Base-by-base conservation (phyloP, 768 basidiomycete genomes). In the Hirschioporus abietinus region DNA sequence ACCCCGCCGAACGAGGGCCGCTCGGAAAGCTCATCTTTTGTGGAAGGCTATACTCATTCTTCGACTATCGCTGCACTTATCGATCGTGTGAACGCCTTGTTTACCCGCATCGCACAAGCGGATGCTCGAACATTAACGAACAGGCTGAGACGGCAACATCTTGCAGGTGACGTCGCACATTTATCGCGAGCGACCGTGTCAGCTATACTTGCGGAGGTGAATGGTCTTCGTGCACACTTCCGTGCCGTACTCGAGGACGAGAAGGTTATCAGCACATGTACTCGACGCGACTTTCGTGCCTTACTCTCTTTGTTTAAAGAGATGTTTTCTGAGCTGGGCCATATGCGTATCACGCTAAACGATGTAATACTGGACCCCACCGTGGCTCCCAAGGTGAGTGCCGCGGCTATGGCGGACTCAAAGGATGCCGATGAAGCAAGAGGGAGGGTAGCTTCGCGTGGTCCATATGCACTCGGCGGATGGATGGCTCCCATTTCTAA, bases 401-500 rank as follows among this genome's bases (percentile, higher is more conserved):
- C 94, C 69, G 76, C 84, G 71, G 88, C 88, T 1, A 75, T 92
- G 76, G 83, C 89, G 67, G 85, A 86, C 0, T 78, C 78, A 26
- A 86, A 86, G 72, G 82, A 76, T 1, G 82, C 82, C 24, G 76
- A 74, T 63, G 78, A 77, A 64, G 76, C 75, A 30, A 79, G 77
- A 66, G 73, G 74, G 36, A 76, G 75, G 63, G 70, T 70, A 12
- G 70, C 68, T 52, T 75, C 71, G 35, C 74, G 77, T 23, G 68
- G 77, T 8, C 74, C 68, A 27, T 42, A 60, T 17, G 60, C 69
- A 10, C 65, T 80, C 6, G 75, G 80, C 35, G 84, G 87, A 27
- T 96, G 93, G 95, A 95, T 95, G 75, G 87, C 88, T 1, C 93
- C 93, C 5, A 82, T 96, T 58, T 90, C 92, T 20, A 95, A 93